Conservation (phyloP, 139 green algal genomes). For the Chlamydomonas sphaeroides region DNA sequence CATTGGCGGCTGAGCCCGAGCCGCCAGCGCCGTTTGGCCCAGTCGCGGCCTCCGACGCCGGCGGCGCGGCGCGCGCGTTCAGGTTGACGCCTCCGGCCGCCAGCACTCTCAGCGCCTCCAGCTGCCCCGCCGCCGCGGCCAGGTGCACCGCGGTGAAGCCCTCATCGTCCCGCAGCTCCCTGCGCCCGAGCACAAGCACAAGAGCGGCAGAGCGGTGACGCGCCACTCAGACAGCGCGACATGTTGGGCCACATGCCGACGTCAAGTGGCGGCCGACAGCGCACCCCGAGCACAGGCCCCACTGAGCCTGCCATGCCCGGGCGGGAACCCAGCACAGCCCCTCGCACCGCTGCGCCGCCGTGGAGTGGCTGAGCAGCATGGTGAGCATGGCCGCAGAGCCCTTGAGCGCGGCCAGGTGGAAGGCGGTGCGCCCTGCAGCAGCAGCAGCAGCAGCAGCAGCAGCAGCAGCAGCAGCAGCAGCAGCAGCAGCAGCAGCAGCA, state of each 20-base stretch:
- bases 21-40: too few species aligned
- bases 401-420: constrained; percentile 19
- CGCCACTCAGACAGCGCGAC: too few species aligned
- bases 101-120: not conserved
- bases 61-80: constrained; percentile 1
- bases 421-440: constrained; percentile 26
- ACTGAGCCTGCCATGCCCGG: too few species aligned
- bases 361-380: constrained; percentile 24
- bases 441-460: too few species aligned
- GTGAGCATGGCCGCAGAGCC: not conserved
- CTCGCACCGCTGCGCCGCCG: not conserved
- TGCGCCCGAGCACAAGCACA: not conserved
- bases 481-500: too few species aligned
- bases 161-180: constrained; percentile 19
- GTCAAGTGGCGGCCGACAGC: too few species aligned
- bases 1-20: too few species aligned
- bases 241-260: too few species aligned
- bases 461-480: too few species aligned
- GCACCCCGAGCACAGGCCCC: too few species aligned
- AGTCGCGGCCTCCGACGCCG: not conserved
- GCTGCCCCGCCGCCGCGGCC: not conserved
- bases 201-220: too few species aligned
- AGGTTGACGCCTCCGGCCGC: not conserved
- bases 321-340: too few species aligned
- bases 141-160: constrained; percentile 18